Base-by-base conservation (phyloP, 2,329 filamentous ascomycete genomes). In the Metarhizium anisopliae region DNA sequence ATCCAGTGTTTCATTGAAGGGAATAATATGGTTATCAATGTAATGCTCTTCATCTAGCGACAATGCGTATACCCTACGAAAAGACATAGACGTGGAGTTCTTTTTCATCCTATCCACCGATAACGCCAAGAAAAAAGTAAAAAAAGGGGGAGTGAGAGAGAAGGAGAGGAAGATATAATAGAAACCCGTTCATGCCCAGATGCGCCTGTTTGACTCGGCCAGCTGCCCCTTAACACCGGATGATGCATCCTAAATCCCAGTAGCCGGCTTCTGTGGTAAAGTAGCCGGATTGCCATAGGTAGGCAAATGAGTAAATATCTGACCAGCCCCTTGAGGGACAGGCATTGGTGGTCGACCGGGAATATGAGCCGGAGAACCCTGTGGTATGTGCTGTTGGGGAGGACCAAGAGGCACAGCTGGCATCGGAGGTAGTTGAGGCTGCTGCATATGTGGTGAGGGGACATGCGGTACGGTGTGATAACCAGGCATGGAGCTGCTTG, bases 201-300 rank as follows among this genome's bases (percentile, higher is more conserved):
- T 70, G 65, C 68, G 67, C 68, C 68, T 64, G 61, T 60, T 60
- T 53, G 45, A 42, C 54, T 56, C 58, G 60, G 62, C 59, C 61
- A 58, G 45, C 42, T 55, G 53, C 52, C 56, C 58, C 56, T 56
- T 32, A 51, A 67, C 62, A 67, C 62, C 62, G 55, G 47, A 59
- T 52, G 60, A 68, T 70, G 64, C 64, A 64, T 60, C 61, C 59
- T 75, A 77, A 63, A 77, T 72, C 63, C 74, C 75, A 57, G 75
- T 74, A 38, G 77, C 71, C 57, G 81, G 81, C 69, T 83, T 83
- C 65, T 83, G 81, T 58, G 81, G 81, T 65, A 84, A 66, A 36
- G 78, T 79, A 36, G 81, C 79, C 56, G 80, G 80, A 66, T 84
- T 84, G 60, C 81, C 81, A 61, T 83, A 84, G 47, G 79, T 68